These are phyloP conservation scores for Blastobotrys muscicola DNA, from an alignment of 805 yeast genomes.

Conservation along the genomic window DNA sequence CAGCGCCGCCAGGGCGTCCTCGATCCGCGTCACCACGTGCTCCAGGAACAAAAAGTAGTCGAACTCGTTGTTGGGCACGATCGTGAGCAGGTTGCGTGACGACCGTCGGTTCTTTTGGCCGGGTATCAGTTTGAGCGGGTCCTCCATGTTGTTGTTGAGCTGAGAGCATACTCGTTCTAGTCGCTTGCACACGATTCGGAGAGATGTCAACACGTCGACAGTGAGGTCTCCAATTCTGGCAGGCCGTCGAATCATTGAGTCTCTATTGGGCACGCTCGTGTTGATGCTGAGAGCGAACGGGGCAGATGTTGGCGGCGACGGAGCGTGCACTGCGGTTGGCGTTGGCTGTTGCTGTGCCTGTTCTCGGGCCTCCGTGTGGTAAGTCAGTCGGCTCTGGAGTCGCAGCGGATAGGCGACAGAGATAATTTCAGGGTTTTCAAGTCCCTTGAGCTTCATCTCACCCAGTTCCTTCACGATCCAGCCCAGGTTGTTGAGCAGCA, in stretches of 20 bases:
- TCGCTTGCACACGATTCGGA: slow-evolving; percentile 15
- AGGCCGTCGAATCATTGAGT: slow-evolving; percentile 2
- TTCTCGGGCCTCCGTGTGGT: slow-evolving; percentile 10
- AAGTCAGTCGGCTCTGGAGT: slow-evolving; percentile 9
- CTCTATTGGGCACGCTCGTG: too few relatives aligned
- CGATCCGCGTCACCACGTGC: slow-evolving; percentile 25
- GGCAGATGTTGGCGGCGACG: too few relatives aligned
- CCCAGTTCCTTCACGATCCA: slow-evolving; percentile 64
- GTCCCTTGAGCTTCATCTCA: slow-evolving; percentile 82
- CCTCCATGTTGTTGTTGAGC: slow-evolving; percentile 7
- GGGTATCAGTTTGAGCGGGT: background rate
- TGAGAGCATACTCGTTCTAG: slow-evolving; percentile 19
- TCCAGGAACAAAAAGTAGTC: slow-evolving; percentile 21
- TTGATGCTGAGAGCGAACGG: too few relatives aligned
- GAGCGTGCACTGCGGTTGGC: too few relatives aligned
- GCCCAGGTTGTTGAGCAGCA: slow-evolving; percentile 57
- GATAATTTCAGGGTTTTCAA: slow-evolving; percentile 85
- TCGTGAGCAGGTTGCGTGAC: slow-evolving; percentile 7
- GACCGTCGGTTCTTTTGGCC: slow-evolving; percentile 11
- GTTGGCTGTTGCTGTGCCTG: slow-evolving; percentile 10
- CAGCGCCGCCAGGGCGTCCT: slow-evolving; percentile 23
- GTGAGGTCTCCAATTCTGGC: slow-evolving; percentile 12
- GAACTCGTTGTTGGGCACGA: slow-evolving; percentile 18
- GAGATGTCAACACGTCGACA: slow-evolving; percentile 8
- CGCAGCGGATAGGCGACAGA: slow-evolving; percentile 64